Percentiles rank a stretch among this genome's conserved stretches.
These are phyloP conservation scores for Spinacia oleracea DNA, from an alignment of 179 eudicot species.

Conservation along the genomic window DNA sequence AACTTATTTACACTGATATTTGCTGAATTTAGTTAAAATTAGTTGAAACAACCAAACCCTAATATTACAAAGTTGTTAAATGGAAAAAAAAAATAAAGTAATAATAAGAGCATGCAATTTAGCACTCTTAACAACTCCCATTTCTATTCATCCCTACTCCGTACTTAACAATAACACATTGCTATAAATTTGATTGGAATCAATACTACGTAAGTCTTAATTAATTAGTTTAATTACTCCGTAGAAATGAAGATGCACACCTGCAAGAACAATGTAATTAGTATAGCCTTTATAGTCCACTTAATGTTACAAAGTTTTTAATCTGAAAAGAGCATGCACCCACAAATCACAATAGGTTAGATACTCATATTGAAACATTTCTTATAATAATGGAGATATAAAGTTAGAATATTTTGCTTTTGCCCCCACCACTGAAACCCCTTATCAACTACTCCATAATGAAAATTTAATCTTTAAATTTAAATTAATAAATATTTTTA, in stretches of 20 bases:
- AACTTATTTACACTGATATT: too few species aligned
- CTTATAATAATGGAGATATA: slow-evolving; percentile 49
- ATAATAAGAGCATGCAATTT: too few species aligned
- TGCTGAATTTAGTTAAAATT: too few species aligned
- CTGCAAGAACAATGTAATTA: slow-evolving; percentile 21
- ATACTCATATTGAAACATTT: slow-evolving; percentile 27
- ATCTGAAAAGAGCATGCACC: slow-evolving; percentile 49
- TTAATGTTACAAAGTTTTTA: slow-evolving; percentile 26
- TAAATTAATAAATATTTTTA: slow-evolving; percentile 16
- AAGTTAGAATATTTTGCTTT: slow-evolving; percentile 42
- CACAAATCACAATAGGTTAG: slow-evolving; percentile 31
- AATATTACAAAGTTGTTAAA: too few species aligned
- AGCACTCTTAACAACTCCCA: too few species aligned
- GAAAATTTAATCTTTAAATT: slow-evolving; percentile 18
- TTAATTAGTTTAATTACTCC: too few species aligned
- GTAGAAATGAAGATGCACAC: slow-evolving; percentile 3
- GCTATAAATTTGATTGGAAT: too few species aligned
- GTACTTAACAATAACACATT: too few species aligned
- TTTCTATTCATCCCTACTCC: too few species aligned
- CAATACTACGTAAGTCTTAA: too few species aligned
- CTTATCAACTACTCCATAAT: slow-evolving; percentile 18
- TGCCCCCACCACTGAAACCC: slow-evolving; percentile 29
- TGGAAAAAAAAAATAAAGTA: too few species aligned
- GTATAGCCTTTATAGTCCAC: slow-evolving; percentile 38
- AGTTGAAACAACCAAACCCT: too few species aligned